These are phyloP conservation scores for Globisporangium middletonii DNA, from an alignment of 352 stramenopile species.

Conservation along the genomic window DNA sequence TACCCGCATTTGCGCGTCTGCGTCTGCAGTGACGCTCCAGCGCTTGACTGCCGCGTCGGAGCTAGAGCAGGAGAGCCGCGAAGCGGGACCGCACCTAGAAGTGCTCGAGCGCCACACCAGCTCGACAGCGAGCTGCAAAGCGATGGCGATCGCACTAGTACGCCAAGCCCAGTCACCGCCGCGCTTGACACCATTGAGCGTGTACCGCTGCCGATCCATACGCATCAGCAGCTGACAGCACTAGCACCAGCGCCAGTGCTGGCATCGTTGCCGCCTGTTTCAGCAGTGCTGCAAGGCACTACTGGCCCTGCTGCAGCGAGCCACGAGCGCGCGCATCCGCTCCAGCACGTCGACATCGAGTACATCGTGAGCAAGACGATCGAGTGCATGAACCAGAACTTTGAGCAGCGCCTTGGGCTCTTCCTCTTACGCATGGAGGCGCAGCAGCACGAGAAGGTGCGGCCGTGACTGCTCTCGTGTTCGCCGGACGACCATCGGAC, in stretches of 20 bases:
- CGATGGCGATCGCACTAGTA: background rate
- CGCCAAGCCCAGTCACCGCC: background rate
- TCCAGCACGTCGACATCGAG: conserved; percentile 48
- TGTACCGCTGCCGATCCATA: no score
- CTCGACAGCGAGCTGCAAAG: background rate
- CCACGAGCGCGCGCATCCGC: conserved; percentile 7
- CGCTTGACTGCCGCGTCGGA: no score
- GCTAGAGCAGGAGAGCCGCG: no score
- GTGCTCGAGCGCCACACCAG: no score
- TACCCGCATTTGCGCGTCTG: conserved; percentile 4
- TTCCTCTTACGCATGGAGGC: conserved; percentile 51
- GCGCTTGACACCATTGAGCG: no score
- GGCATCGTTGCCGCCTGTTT: background rate
- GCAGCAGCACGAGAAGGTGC: conserved; percentile 52
- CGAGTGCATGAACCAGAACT: conserved; percentile 63
- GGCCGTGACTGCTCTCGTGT: background rate
- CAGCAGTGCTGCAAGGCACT: background rate
- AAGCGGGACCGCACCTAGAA: no score
- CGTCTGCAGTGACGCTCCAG: background rate
- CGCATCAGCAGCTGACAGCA: background rate
- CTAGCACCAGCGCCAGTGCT: no score
- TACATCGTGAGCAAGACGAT: conserved; percentile 62
- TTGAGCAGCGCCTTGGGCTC: conserved; percentile 48
- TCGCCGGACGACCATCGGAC: no score
- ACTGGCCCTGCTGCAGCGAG: no score